phyloP scores from a whole-genome alignment of 345 rosid genomes.

The Alliaria petiolata region DNA sequence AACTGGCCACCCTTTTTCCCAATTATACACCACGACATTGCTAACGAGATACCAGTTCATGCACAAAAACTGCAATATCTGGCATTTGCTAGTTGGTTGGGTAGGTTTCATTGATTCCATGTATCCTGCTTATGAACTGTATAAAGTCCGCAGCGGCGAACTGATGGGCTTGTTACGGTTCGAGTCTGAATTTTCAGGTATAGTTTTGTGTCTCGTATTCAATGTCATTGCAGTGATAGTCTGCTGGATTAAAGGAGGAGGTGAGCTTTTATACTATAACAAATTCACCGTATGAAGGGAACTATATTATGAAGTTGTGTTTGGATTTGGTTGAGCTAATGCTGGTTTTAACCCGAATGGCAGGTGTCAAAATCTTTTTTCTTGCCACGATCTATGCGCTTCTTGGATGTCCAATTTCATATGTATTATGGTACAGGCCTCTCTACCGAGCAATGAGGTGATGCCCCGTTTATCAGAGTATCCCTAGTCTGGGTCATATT shows the following conservation, averaged over 20 bases:
- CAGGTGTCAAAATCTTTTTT: conserved; percentile 91
- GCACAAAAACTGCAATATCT: conserved; percentile 91
- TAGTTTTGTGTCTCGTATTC: conserved; percentile 79
- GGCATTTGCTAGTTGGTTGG: conserved; percentile 99
- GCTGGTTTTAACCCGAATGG: not conserved
- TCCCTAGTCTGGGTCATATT: not conserved
- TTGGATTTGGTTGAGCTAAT: not conserved
- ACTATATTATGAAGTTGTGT: not conserved
- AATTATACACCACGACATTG: conserved; percentile 93
- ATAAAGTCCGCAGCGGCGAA: no score
- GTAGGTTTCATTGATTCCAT: conserved; percentile 35
- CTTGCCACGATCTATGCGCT: conserved; percentile 81
- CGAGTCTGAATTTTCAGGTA: conserved; percentile 47
- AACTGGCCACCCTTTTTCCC: conserved; percentile 99
- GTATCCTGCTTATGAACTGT: not conserved
- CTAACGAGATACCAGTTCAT: conserved; percentile 86
- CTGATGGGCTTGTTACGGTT: not conserved
- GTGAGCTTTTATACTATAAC: conserved; percentile 39
- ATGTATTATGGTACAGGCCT: conserved; percentile 95
- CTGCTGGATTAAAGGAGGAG: conserved; percentile 94
- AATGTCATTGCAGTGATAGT: conserved; percentile 78
- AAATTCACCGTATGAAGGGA: not conserved
- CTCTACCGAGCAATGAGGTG: conserved; percentile 96
- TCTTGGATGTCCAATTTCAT: conserved; percentile 83
- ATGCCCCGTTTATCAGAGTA: not conserved